phyloP scores from a whole-genome alignment of 495 filamentous ascomycete species.

The Annulohypoxylon moriforme region DNA sequence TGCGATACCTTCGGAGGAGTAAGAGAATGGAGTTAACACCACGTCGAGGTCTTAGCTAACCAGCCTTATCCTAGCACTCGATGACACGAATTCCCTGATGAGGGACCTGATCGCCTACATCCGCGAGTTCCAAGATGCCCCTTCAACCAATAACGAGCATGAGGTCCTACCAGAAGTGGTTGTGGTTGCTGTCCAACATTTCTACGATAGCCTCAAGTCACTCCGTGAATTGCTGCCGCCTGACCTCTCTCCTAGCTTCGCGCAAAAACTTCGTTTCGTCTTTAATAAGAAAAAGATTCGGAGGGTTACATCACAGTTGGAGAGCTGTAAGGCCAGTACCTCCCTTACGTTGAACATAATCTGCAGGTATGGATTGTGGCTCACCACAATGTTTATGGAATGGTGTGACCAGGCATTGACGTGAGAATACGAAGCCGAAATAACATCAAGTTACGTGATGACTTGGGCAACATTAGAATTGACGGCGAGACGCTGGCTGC shows the following conservation, averaged over 20 bases:
- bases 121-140: not conserved
- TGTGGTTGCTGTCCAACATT: not conserved
- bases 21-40: not conserved
- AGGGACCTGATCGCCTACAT: not conserved
- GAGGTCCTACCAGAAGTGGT: constrained; percentile 6
- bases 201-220: not conserved
- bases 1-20: not conserved
- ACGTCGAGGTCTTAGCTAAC: not conserved
- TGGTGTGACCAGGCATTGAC: not conserved
- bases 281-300: not conserved
- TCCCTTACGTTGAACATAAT: not conserved
- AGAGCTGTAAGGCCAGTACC: constrained; percentile 4
- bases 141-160: not conserved
- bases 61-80: not conserved
- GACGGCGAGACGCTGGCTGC: not conserved
- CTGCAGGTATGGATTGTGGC: not conserved
- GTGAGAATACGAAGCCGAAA: not conserved
- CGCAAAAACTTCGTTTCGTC: constrained; percentile 12
- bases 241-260: not conserved
- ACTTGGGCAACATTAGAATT: not conserved
- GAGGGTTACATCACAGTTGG: not conserved
- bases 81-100: constrained; percentile 3
- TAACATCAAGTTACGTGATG: not conserved
- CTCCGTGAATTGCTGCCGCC: constrained; percentile 1
- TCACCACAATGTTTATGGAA: not conserved